Conservation (phyloP, 306 rosid species). For the Malus sylvestris region DNA sequence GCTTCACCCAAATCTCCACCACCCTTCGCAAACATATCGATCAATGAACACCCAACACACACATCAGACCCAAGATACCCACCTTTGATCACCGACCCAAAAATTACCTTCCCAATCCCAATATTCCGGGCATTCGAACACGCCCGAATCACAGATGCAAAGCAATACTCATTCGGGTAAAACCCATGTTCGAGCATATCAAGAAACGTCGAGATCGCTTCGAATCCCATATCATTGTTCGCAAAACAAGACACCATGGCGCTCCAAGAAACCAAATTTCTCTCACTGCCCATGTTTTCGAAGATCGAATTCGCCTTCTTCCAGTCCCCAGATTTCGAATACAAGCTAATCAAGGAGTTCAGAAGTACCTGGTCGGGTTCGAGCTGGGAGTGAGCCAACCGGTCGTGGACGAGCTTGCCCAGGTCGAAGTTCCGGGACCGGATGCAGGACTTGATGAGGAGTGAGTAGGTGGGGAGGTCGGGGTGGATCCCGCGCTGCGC, state of each 20-base stretch:
- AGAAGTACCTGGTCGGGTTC: neutral
- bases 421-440: constrained; percentile 18
- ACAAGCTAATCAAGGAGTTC: constrained; percentile 12
- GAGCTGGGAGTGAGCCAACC: neutral
- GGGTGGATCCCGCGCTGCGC: neutral
- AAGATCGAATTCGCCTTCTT: neutral
- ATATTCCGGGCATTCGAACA: neutral
- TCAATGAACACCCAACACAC: constrained; percentile 15
- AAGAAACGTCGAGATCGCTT: neutral
- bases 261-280: constrained; percentile 16
- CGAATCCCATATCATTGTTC: constrained; percentile 2
- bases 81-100: constrained; percentile 6
- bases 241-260: constrained; percentile 19
- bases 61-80: constrained; percentile 10
- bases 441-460: constrained; percentile 23
- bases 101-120: neutral
- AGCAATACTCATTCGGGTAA: constrained; percentile 15
- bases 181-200: neutral
- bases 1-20: constrained; percentile 1
- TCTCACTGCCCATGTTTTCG: neutral
- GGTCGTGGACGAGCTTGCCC: constrained; percentile 10
- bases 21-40: constrained; percentile 13
- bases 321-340: constrained; percentile 13
- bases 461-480: constrained; percentile 14
- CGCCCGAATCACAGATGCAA: constrained; percentile 10